Conservation (phyloP, 2,329 filamentous ascomycete genomes). For the Pseudogymnoascus sp. region DNA sequence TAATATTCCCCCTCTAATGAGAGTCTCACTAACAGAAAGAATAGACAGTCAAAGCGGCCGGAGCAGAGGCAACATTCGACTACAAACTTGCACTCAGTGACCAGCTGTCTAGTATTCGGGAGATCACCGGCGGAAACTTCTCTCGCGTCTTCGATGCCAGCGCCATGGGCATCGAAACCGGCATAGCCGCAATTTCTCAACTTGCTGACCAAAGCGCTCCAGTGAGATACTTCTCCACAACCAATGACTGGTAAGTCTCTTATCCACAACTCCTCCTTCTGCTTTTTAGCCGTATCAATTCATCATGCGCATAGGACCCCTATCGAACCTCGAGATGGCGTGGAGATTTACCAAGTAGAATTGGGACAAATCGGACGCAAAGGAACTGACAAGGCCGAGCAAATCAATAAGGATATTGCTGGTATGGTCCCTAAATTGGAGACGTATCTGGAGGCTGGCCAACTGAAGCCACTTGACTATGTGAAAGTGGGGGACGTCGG, state of each 20-base stretch:
- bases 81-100: conserved; percentile 25
- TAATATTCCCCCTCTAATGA: too few species aligned
- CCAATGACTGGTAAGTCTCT: conserved; percentile 30
- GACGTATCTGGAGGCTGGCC: conserved; percentile 14
- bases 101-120: conserved; percentile 28
- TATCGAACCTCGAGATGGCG: conserved; percentile 15
- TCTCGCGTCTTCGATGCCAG: conserved; percentile 30
- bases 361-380: conserved; percentile 19
- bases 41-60: conserved; percentile 26
- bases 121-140: conserved; percentile 30
- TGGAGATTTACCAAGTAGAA: conserved; percentile 16
- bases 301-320: conserved; percentile 14
- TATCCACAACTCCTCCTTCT: not conserved
- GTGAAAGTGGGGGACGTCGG: conserved; percentile 17
- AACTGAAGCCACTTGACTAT: conserved; percentile 20
- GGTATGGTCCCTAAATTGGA: conserved; percentile 19
- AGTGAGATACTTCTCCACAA: conserved; percentile 29
- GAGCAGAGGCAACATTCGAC: conserved; percentile 30
- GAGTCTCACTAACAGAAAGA: conserved; percentile 7
- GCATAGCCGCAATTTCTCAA: conserved; percentile 26
- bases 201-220: conserved; percentile 17
- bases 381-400: conserved; percentile 13
- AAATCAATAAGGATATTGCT: conserved; percentile 17
- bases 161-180: conserved; percentile 24
- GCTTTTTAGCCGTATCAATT: not conserved